Evolutionary conservation across 345 rosid species (phyloP), one percentile per base, ranked within the genome.

Genomic region (Hibiscus syriacus): DNA sequence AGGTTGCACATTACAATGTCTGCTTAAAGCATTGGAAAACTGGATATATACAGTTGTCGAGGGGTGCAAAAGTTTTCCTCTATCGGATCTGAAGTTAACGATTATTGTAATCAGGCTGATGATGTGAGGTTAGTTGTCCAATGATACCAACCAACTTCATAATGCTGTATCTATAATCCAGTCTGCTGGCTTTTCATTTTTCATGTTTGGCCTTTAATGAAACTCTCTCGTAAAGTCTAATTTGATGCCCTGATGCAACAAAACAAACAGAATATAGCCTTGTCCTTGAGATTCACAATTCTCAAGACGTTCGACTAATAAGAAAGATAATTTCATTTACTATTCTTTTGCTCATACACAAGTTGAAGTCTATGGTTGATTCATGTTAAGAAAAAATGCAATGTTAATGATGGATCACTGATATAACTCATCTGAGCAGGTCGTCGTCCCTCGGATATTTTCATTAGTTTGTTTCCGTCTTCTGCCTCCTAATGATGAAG

Each of bases 391-490:
- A 6, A 14, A 43, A 13, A 68, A 0, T 66, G 52, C 20, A 14
- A 19, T 46, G 50, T 39, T 38, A 22, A 13, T 30, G 25, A 38
- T 11, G 34, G 8, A 30, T 22, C 22, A 67, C 56, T 34, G 7
- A 27, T 29, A 65, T 48, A 20, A 53, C 34, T 55, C 26, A 36
- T 68, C 29, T 73, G 74, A 45, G 56, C 83, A 90, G 98, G 79
- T 90, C 68, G 84, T 92, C 60, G 80, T 90, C 49, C 97, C 92
- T 68, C 80, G 85, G 62, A 66, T 82, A 71, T 92, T 92, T 78
- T 71, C 98, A 4, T 73, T 92, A 45, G 89, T 88, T 68, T 92
- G 98, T 77, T 85, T 92, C 73, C 86, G 90, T 8, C 82, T 92
- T 22, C 45, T 73, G 56, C 80, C 90, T 49, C 69, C 69, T 32